Evolutionary conservation across 148 eudicot species (phyloP), one percentile per base, ranked within the genome.

Genomic region (Rhododendron molle): DNA sequence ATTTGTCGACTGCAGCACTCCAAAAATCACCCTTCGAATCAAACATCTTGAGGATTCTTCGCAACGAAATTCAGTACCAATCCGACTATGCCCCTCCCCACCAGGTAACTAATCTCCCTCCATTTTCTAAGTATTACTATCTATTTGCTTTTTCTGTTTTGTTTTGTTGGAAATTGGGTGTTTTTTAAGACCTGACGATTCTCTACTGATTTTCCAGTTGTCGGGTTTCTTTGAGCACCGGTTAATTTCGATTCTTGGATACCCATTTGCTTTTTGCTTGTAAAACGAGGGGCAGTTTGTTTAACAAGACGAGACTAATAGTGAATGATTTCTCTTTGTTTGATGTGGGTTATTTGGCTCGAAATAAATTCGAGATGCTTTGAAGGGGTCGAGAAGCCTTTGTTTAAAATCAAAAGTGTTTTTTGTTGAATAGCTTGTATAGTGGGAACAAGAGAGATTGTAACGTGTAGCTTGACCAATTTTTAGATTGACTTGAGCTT

Each of bases 61-160:
- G 87, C 28, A 50, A 79, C 28, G 88, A 89, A 85, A 89, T 86
- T 44, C 82, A 83, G 28, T 81, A 86, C 85, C 85, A 86, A 5
- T 47, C 78, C 43, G 88, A 86, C n/a, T 89, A 86, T 69, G 87
- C 87, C 81, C 88, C 88, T 74, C 87, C 88, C 77, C 88, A 84
- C 72, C 85, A 86, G 90, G 90, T 84, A 26, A 23, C 21, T 23
- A 23, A 50, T 20, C 34, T 38, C 30, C 15, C 78, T 13, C 76
- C 43, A 40, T 62, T 77, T 62, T 26, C 38, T 16, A 11, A 49
- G 13, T 46, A 11, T 78, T 44, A 46, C 3, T 74, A 11, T 43
- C 49, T 54, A 5, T 56, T 20, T 50, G 58, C 21, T 10, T n/a
- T 26, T 71, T 13, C 5, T 58, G 65, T 58, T 26, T 28, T 28